These are phyloP conservation scores for Termitomyces sp. DNA, from an alignment of 768 basidiomycete genomes.

Conservation along the genomic window DNA sequence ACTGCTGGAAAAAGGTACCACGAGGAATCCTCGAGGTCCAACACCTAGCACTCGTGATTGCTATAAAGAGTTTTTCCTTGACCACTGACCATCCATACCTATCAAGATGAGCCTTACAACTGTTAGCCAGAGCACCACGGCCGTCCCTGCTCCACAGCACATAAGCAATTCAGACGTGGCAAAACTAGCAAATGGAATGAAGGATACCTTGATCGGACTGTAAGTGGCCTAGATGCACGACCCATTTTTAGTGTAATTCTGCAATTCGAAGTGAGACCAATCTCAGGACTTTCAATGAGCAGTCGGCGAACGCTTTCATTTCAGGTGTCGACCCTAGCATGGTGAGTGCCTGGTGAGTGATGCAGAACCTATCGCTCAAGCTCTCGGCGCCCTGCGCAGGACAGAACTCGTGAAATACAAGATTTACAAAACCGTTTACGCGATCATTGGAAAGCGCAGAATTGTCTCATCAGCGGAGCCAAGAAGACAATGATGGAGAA, in stretches of 20 bases:
- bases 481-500: conserved; percentile 22
- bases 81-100: conserved; percentile 6
- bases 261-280: conserved; percentile 22
- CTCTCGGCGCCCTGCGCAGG: not conserved
- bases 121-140: not conserved
- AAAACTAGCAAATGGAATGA: conserved; percentile 8
- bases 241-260: not conserved
- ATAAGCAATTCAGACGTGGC: not conserved
- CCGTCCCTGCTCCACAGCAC: not conserved
- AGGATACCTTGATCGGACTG: conserved; percentile 15
- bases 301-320: conserved; percentile 21
- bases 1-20: conserved; percentile 4
- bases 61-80: not conserved
- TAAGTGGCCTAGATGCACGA: conserved; percentile 4
- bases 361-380: not conserved
- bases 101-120: not conserved
- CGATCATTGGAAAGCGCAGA: conserved; percentile 11
- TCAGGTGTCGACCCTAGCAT: conserved; percentile 20
- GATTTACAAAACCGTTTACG: conserved; percentile 17
- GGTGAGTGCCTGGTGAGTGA: conserved; percentile 17
- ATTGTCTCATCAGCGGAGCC: conserved; percentile 22
- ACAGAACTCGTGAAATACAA: conserved; percentile 12
- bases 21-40: conserved; percentile 16
- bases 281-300: conserved; percentile 26
- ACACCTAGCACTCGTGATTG: not conserved